Base-by-base conservation (phyloP, 2,329 filamentous ascomycete genomes). In the Diaporthe ampelina region DNA sequence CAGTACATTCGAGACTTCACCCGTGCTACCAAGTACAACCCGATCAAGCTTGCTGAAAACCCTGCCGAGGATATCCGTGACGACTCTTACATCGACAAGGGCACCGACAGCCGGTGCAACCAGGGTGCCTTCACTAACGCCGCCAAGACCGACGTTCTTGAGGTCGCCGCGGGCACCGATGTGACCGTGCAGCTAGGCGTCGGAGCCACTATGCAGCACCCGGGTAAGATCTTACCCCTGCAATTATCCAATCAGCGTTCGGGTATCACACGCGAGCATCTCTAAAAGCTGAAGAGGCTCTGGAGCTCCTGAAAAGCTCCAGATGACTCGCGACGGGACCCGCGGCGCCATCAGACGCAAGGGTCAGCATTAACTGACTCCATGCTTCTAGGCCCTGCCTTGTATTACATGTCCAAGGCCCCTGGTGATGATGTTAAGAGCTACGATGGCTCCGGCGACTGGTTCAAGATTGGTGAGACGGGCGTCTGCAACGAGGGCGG, bases 401-500 rank as follows among this genome's bases (percentile, higher is more conserved):
- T 40, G n/a, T 59, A 58, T 21, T 59, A 59, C 0, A 79, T 85
- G 67, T 70, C 67, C 24, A 56, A 57, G 15, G 67, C 67, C 24
- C 48, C 67, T 21, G 21, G 32, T 26, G 35, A 17, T 17, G 52
- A 50, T n/a, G 67, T 54, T 24, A 52, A 50, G 35, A 40, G 3
- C 35, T 70, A 70, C 67, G 67, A 70, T 43, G 67, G 67, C 48
- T 52, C 45, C 48, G 67, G 67, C 45, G 45, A 50, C 35, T 70
- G 67, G 67, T 70, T 70, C 50, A 70, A 70, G 50, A 57, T 70
- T 15, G 26, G 35, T n/a, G 67, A 70, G 29, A 24, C 19, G 9
- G 35, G 57, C n/a, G 57, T 59, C 2, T 59, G 57, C 57, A 59
- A 59, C 57, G 32, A 59, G 24, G 17, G 57, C 9, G 57, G 21